Conservation (phyloP, 2,329 filamentous ascomycete genomes). For the Diplodia corticola region DNA sequence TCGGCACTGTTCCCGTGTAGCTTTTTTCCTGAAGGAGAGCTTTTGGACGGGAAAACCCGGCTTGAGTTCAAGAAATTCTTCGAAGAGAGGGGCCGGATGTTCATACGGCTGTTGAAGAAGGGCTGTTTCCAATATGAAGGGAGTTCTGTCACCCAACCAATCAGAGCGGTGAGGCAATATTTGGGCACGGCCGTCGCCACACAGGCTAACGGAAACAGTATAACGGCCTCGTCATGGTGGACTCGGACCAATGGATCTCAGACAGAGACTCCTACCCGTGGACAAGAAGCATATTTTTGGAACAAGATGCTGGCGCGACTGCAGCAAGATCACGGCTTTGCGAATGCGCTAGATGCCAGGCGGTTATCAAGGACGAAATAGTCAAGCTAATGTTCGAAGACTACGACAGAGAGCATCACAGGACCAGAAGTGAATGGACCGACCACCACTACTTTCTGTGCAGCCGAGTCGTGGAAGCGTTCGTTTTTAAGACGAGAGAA, state of each 20-base stretch:
- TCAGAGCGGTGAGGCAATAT: background rate
- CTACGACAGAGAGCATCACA: background rate
- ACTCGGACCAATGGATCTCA: conserved; percentile 16
- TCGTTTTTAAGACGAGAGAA: background rate
- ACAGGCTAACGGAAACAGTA: conserved; percentile 1
- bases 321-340: conserved; percentile 20
- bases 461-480: background rate
- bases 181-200: fast-evolving
- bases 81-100: conserved; percentile 24
- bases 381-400: background rate
- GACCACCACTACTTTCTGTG: background rate
- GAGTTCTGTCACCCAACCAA: conserved; percentile 17
- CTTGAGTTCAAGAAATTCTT: conserved; percentile 24
- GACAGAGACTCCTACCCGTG: background rate
- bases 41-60: conserved; percentile 14
- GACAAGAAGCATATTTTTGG: conserved; percentile 10
- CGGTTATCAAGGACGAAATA: conserved; percentile 12
- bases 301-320: conserved; percentile 16
- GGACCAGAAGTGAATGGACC: background rate
- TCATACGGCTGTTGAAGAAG: conserved; percentile 15
- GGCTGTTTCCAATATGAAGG: conserved; percentile 25
- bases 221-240: conserved; percentile 25
- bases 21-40: background rate
- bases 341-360: conserved; percentile 23
- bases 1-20: background rate